A percentile compares a stretch with the other conserved stretches of the same genome.
Evolutionary conservation across 495 filamentous ascomycete genomes (phyloP).

Genomic region (Aspergillus campestris): DNA sequence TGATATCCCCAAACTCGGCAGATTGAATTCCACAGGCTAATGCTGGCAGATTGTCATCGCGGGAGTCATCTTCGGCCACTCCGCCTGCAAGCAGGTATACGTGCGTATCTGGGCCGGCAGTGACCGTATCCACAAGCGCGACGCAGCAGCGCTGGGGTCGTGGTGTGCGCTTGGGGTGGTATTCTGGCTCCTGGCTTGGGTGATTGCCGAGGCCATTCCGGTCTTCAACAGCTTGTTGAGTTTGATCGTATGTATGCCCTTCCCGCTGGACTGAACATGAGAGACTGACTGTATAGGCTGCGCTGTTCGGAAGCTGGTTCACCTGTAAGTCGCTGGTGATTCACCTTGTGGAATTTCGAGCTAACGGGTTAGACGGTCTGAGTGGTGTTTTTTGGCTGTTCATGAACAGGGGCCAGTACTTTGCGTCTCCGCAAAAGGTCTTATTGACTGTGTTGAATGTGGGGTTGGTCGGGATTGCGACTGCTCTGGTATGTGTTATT

Average conservation of each 20-base stretch:
- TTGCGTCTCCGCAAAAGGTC: slow-evolving; percentile 26
- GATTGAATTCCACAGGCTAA: neutral
- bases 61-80: slow-evolving; percentile 63
- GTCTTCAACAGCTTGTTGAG: slow-evolving; percentile 56
- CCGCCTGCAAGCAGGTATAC: slow-evolving; percentile 57
- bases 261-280: neutral
- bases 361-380: slow-evolving; percentile 19
- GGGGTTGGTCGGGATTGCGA: slow-evolving; percentile 18
- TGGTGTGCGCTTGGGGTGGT: slow-evolving; percentile 49
- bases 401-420: slow-evolving; percentile 28
- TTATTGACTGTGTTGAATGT: slow-evolving; percentile 20
- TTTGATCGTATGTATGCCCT: slow-evolving; percentile 20
- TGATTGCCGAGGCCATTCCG: slow-evolving; percentile 62
- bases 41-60: slow-evolving; percentile 44
- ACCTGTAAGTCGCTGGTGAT: slow-evolving; percentile 11
- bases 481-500: slow-evolving; percentile 1
- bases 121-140: slow-evolving; percentile 45
- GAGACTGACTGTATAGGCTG: slow-evolving; percentile 9
- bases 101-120: slow-evolving; percentile 48
- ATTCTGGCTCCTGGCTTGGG: slow-evolving; percentile 56
- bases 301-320: slow-evolving; percentile 36
- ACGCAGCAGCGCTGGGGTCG: slow-evolving; percentile 32
- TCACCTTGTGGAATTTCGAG: neutral
- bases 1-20: neutral
- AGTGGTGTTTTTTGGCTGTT: slow-evolving; percentile 37